Evolutionary conservation across 805 yeast genomes (phyloP).

Genomic region (Barnettozyma wickerhamii): DNA sequence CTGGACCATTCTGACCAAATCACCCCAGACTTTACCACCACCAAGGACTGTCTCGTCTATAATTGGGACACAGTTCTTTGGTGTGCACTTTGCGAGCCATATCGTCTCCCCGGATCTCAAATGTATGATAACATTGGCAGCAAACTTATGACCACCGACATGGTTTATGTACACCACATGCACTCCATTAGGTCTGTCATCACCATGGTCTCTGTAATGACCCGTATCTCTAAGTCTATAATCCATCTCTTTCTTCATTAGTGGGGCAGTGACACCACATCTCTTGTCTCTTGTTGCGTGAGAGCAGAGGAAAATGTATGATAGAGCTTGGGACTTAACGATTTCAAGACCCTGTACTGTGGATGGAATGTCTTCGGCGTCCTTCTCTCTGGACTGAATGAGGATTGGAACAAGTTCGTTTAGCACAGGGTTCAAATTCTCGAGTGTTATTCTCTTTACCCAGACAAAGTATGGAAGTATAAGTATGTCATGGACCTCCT

Average conservation of each 20-base stretch:
- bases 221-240: slow-evolving; percentile 65
- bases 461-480: slow-evolving; percentile 73
- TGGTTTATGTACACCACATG: slow-evolving; percentile 71
- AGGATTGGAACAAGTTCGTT: slow-evolving; percentile 40
- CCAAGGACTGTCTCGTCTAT: slow-evolving; percentile 70
- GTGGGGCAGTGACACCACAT: slow-evolving; percentile 93
- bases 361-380: slow-evolving; percentile 11
- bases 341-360: slow-evolving; percentile 26
- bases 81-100: slow-evolving; percentile 86
- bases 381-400: slow-evolving; percentile 24
- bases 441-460: slow-evolving; percentile 46
- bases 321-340: slow-evolving; percentile 33
- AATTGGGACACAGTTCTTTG: slow-evolving; percentile 68
- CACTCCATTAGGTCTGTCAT: slow-evolving; percentile 71
- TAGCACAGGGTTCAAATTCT: slow-evolving; percentile 41
- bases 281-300: slow-evolving; percentile 88
- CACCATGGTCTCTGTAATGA: slow-evolving; percentile 71
- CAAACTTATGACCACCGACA: slow-evolving; percentile 94
- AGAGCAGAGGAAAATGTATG: slow-evolving; percentile 75
- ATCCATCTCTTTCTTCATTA: slow-evolving; percentile 77
- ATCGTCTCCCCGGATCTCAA: slow-evolving; percentile 67
- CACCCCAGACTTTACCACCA: slow-evolving; percentile 66
- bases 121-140: slow-evolving; percentile 84
- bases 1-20: slow-evolving; percentile 57
- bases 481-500: slow-evolving; percentile 53